phyloP scores from a whole-genome alignment of 805 yeast genomes.

The Pichia sporocuriosa region DNA sequence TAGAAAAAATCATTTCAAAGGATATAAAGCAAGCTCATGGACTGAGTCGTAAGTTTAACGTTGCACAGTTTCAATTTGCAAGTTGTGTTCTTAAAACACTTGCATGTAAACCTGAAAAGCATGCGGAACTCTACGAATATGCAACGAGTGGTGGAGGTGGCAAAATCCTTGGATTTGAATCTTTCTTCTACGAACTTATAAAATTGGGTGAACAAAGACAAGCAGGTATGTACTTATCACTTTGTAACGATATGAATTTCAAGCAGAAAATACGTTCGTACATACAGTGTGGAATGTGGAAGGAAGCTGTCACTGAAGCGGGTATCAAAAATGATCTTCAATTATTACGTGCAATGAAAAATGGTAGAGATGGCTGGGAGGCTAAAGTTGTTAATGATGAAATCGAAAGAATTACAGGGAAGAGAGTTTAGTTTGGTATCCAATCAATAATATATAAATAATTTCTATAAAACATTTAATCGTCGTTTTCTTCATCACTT shows the following conservation, averaged over 20 bases:
- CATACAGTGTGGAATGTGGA: constrained; percentile 9
- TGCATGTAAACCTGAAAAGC: constrained; percentile 47
- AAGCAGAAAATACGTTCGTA: constrained; percentile 16
- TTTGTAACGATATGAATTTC: constrained; percentile 41
- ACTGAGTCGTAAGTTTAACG: constrained; percentile 45
- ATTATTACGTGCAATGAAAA: constrained; percentile 5
- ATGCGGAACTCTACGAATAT: constrained; percentile 47
- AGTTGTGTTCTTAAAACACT: constrained; percentile 44
- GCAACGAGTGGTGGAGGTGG: constrained; percentile 44
- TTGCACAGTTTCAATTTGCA: constrained; percentile 52
- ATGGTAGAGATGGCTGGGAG: constrained; percentile 4
- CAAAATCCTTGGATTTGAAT: constrained; percentile 61
- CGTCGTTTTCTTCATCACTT: constrained; percentile 10
- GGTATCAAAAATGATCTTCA: constrained; percentile 4
- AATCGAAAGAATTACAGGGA: constrained; percentile 18
- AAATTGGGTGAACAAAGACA: constrained; percentile 50
- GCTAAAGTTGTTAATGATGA: constrained; percentile 13
- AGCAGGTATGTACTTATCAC: constrained; percentile 52
- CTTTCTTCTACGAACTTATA: constrained; percentile 50
- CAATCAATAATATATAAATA: neutral
- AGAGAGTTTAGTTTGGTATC: constrained; percentile 7
- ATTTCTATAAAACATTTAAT: too few species aligned
- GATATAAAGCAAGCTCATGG: constrained; percentile 46
- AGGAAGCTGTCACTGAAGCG: constrained; percentile 12
- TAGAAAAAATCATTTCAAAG: constrained; percentile 37